These are phyloP conservation scores for Penicillium verrucosum DNA, from an alignment of 2,329 filamentous ascomycete genomes.

Conservation along the genomic window DNA sequence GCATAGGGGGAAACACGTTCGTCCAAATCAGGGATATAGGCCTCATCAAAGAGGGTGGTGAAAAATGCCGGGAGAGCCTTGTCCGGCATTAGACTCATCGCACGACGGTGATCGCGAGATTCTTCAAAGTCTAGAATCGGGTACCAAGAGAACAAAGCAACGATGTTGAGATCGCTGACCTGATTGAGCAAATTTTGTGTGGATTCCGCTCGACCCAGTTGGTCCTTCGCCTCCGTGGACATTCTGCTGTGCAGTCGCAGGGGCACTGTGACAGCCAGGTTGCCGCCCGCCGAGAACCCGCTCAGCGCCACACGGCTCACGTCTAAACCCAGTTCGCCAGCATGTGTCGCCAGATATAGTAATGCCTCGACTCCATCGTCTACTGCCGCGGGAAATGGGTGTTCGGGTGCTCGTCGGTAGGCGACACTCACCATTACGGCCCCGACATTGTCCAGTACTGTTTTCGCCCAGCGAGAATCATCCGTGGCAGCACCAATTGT, in stretches of 20 bases:
- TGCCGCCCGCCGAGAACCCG: conserved; percentile 63
- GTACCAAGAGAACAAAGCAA: conserved; percentile 60
- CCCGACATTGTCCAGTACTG: conserved; percentile 53
- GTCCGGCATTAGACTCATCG: conserved; percentile 52
- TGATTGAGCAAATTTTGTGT: conserved; percentile 37
- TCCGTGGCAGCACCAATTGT: conserved; percentile 59
- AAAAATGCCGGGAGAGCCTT: conserved; percentile 49
- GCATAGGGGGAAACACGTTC: conserved; percentile 57
- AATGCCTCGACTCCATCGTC: conserved; percentile 63
- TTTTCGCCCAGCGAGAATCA: conserved; percentile 58
- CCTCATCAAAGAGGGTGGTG: conserved; percentile 49
- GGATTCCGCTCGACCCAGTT: conserved; percentile 31
- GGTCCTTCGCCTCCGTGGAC: conserved; percentile 23
- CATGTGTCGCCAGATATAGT: conserved; percentile 56
- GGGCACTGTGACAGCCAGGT: conserved; percentile 61
- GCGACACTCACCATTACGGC: conserved; percentile 61
- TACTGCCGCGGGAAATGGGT: conserved; percentile 61
- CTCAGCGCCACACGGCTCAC: conserved; percentile 56
- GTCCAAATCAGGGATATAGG: conserved; percentile 47
- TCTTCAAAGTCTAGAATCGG: conserved; percentile 61
- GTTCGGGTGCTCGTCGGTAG: conserved; percentile 60
- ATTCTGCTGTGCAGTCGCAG: conserved; percentile 51
- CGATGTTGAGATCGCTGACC: conserved; percentile 48
- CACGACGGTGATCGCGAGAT: conserved; percentile 57
- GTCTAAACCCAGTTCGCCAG: conserved; percentile 56